Base-by-base conservation (phyloP, 2,329 filamentous ascomycete genomes). In the Aureobasidium sp. region DNA sequence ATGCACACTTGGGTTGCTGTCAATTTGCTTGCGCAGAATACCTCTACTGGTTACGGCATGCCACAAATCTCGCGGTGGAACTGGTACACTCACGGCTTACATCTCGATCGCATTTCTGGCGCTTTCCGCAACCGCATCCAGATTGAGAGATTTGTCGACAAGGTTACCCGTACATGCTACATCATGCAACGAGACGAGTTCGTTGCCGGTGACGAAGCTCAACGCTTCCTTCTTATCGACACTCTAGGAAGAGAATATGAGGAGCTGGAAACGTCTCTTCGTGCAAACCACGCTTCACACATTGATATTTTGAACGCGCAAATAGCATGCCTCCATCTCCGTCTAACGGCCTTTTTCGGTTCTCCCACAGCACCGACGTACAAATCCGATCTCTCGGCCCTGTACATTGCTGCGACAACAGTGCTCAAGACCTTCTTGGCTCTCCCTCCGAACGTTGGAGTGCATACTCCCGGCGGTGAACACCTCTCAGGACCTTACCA, bases 41-140 rank as follows among this genome's bases (percentile, higher is more conserved):
- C 92, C 47, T 89, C 88, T n/a, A 93, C 90, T 4, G 89, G 89
- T 22, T 90, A 91, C 68, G 89, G 89, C 6, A 89, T 92, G 70
- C 89, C 90, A 8, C 88, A 89, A 5, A 67, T 74, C 5, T 68
- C 69, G 14, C 57, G 73, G 27, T 74, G 72, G 72, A 72, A 72
- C 19, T 74, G 89, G 88, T 49, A 90, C 85, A 57, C 79, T 87
- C 52, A 92, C 88, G 74, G 89, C 88, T 73, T 91, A 84, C 82
- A 92, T 85, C 2, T 77, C 88, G 64, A 85, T 81, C 49, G 78
- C 83, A 67, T 62, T 58, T 80, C 82, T n/a, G 70, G 73, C 2
- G 85, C 89, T 68, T 78, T 91, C 1, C 85, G 87, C 67, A 84
- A 85, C 8, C 79, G 87, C 44, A 79, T 90, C 27, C 83, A 86